Evolutionary conservation across 2,329 filamentous ascomycete species (phyloP), one percentile per base, ranked within the genome.

Genomic region (Trichoderma koningii): DNA sequence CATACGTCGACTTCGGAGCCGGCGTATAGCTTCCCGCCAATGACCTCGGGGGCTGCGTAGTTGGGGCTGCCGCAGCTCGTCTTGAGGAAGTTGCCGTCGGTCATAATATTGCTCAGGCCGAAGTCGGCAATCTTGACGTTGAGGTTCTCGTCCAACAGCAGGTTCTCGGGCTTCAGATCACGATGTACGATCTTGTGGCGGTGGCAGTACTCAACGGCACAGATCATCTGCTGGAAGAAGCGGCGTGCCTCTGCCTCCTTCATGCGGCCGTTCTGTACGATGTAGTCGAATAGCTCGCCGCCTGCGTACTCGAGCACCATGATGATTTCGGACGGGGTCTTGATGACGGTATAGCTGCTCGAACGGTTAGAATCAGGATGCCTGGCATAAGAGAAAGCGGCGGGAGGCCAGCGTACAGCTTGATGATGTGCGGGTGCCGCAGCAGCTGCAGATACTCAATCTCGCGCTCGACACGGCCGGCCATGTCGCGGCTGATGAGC

Each of bases 61-160:
- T 99, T 99, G 48, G 95, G 95, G 74, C 94, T 98, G 61, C 95
- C 95, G 73, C 95, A 99, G 76, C 93, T 98, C 1, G 95, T 99
- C 81, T 97, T 98, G 73, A 99, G 86, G 75, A 99, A 99, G 76
- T 99, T 99, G 28, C 95, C 95, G 75, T 99, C 95, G 0, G 95
- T 98, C 95, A 99, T 99, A 79, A 99, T 99, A 76, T 99, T 99
- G 81, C 94, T 98, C 65, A 99, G 83, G 65, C 95, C 95, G 71
- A 99, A 99, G 79, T 99, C 95, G 72, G 95, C 95, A 80, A 99
- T 99, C 82, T 99, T 99, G 79, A 99, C 94, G 73, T 99, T 97
- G 74, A 97, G 89, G 66, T 96, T 89, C 69, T 96, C 92, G 78
- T 99, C 95, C 59, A 99, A 87, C 50, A 99, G 85, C 55, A 99